Conservation (phyloP, 306 rosid species). For the Corylus avellana region DNA sequence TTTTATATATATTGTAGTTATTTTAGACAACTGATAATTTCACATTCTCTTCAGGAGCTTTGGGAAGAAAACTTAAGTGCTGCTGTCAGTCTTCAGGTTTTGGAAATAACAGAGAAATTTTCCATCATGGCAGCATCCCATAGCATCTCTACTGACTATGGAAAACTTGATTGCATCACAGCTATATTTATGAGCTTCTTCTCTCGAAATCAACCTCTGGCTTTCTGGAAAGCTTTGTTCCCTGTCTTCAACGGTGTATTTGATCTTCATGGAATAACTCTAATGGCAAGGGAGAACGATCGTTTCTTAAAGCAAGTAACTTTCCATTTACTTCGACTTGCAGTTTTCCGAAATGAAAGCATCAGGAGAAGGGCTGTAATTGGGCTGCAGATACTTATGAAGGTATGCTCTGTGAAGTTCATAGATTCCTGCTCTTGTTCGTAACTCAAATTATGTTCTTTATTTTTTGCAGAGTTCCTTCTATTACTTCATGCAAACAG, state of each 20-base stretch:
- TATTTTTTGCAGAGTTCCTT: slow-evolving; percentile 82
- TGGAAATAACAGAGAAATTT: slow-evolving; percentile 86
- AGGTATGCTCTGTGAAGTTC: slow-evolving; percentile 59
- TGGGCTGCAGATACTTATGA: slow-evolving; percentile 93
- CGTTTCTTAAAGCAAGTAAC: slow-evolving; percentile 98
- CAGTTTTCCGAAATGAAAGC: slow-evolving; percentile 88
- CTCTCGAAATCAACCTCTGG: slow-evolving; percentile 85
- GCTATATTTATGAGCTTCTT: slow-evolving; percentile 83
- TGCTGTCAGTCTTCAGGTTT: slow-evolving; percentile 89
- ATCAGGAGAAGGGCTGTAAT: slow-evolving; percentile 88
- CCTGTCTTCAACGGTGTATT: slow-evolving; percentile 80
- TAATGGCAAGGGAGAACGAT: slow-evolving; percentile 98
- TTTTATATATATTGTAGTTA: neutral
- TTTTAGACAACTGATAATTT: slow-evolving; percentile 24
- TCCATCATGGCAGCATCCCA: slow-evolving; percentile 79
- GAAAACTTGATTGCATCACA: slow-evolving; percentile 93
- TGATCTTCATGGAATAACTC: slow-evolving; percentile 84
- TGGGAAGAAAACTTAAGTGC: slow-evolving; percentile 99
- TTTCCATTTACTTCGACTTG: slow-evolving; percentile 94
- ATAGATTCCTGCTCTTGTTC: slow-evolving; percentile 13
- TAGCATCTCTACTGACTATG: slow-evolving; percentile 86
- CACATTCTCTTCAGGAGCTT: slow-evolving; percentile 66
- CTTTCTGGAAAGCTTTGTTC: slow-evolving; percentile 82
- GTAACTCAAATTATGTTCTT: slow-evolving; percentile 16
- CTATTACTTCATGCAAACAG: slow-evolving; percentile 84